A percentile compares a stretch with the other conserved stretches of the same genome.
Conservation (phyloP, 164 flowering plant genomes). For the Platanus orientalis region DNA sequence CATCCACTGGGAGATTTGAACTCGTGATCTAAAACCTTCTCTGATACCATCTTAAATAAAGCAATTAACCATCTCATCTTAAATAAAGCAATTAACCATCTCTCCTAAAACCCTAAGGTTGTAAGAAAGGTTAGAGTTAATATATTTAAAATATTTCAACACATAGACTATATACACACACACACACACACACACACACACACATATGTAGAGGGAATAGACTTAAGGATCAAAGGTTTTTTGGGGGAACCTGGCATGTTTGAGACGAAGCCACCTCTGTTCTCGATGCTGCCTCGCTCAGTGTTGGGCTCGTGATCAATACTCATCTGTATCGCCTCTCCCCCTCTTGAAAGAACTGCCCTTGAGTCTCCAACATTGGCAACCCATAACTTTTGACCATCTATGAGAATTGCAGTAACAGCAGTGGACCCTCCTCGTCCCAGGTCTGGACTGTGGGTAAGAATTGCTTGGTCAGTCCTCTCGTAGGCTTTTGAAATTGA, state of each 20-base stretch:
- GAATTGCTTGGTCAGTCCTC: slow-evolving; percentile 75
- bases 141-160: no score
- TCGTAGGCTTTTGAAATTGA: slow-evolving; percentile 76
- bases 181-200: no score
- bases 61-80: no score
- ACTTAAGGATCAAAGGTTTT: background rate
- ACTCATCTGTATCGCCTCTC: slow-evolving; percentile 59
- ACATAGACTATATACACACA: no score
- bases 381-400: slow-evolving; percentile 64
- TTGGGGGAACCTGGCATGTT: slow-evolving; percentile 76
- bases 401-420: slow-evolving; percentile 70
- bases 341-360: slow-evolving; percentile 66
- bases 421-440: slow-evolving; percentile 91
- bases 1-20: no score
- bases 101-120: no score
- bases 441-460: slow-evolving; percentile 64
- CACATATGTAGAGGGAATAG: background rate
- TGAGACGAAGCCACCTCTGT: slow-evolving; percentile 79
- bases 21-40: no score
- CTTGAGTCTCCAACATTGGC: slow-evolving; percentile 92
- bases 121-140: no score
- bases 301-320: slow-evolving; percentile 78
- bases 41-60: no score
- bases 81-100: no score
- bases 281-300: slow-evolving; percentile 75